Conservation (phyloP, 345 rosid genomes). For the Turritis glabra region DNA sequence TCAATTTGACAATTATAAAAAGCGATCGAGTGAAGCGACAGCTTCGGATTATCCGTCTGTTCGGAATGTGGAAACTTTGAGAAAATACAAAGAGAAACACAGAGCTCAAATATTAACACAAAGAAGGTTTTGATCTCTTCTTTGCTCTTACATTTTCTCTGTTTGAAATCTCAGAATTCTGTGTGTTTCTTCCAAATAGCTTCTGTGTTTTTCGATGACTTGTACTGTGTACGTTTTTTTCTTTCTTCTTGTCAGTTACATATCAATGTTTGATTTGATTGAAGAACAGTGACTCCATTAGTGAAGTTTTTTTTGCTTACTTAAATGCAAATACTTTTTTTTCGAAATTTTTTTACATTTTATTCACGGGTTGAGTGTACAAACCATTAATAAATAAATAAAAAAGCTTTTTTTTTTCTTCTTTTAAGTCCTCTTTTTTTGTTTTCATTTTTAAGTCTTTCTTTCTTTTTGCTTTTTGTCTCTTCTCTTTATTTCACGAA, state of each 20-base stretch:
- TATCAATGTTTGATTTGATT: slow-evolving; percentile 29
- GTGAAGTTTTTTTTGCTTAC: slow-evolving; percentile 2
- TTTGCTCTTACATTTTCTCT: not conserved
- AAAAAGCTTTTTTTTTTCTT: not conserved
- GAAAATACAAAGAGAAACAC: no score
- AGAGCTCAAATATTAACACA: not conserved
- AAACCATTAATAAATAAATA: slow-evolving; percentile 23
- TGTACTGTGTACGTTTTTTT: slow-evolving; percentile 10
- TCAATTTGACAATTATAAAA: slow-evolving; percentile 39
- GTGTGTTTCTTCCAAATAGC: no score
- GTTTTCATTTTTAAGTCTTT: not conserved
- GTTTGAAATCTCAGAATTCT: not conserved
- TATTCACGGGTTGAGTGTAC: not conserved
- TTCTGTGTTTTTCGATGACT: not conserved
- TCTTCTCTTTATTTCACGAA: slow-evolving; percentile 51
- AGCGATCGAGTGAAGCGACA: slow-evolving; percentile 39
- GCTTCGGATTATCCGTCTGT: slow-evolving; percentile 57
- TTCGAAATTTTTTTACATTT: not conserved
- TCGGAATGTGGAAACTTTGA: no score
- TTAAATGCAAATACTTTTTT: not conserved
- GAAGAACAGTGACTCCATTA: slow-evolving; percentile 30
- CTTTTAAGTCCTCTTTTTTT: not conserved
- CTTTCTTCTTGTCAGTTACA: slow-evolving; percentile 25
- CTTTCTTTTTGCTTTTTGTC: not conserved
- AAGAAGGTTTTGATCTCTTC: slow-evolving; percentile 3